These are phyloP conservation scores for Cucumis hystrix DNA, from an alignment of 306 rosid genomes.

Conservation along the genomic window DNA sequence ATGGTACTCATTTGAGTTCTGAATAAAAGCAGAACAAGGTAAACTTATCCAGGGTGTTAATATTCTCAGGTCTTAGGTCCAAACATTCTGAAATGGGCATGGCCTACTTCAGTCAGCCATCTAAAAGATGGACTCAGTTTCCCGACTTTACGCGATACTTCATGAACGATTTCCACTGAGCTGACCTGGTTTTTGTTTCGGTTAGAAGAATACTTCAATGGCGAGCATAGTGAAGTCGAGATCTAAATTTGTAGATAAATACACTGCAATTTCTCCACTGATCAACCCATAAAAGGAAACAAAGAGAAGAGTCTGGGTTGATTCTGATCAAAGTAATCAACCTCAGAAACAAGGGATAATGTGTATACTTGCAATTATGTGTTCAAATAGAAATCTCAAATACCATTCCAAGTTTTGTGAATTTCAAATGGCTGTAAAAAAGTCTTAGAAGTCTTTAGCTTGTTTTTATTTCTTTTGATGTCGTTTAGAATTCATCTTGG, in stretches of 20 bases:
- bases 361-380: neutral
- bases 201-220: neutral
- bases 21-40: neutral
- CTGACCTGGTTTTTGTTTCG: neutral
- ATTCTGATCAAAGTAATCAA: neutral
- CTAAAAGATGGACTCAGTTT: constrained; percentile 66
- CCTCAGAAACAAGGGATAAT: neutral
- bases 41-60: neutral
- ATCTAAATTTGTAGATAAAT: neutral
- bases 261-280: neutral
- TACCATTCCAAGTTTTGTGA: neutral
- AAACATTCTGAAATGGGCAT: constrained; percentile 67
- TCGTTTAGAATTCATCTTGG: neutral
- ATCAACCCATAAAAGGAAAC: neutral
- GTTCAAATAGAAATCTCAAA: neutral
- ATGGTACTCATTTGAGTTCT: neutral
- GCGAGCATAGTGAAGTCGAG: neutral
- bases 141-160: constrained; percentile 41
- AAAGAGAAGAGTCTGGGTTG: neutral
- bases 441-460: too few species aligned
- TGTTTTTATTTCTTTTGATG: neutral
- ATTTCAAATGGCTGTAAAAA: neutral
- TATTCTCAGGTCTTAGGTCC: constrained; percentile 63
- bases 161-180: neutral
- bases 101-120: constrained; percentile 64